phyloP scores from a whole-genome alignment of 192 early-diverging fungal species.

The Coemansia sp. region DNA sequence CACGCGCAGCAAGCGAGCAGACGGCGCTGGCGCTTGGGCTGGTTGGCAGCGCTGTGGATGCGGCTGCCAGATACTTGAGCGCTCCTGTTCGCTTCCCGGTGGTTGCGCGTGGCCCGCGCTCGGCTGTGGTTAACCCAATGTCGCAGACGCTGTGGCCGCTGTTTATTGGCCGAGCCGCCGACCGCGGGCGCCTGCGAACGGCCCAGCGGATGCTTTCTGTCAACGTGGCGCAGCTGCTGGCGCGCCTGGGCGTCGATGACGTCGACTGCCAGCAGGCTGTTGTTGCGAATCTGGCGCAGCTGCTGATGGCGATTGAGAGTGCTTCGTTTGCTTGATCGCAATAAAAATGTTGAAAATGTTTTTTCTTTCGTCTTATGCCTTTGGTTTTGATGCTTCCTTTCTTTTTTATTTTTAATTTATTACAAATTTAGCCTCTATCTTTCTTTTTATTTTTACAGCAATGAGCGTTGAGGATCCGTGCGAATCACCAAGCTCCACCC shows the following conservation, averaged over 20 bases:
- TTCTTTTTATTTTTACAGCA: background rate
- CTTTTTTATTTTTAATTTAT: background rate
- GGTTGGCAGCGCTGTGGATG: constrained; percentile 23
- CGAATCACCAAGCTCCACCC: background rate
- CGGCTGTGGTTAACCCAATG: constrained; percentile 14
- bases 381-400: background rate
- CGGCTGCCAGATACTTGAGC: constrained; percentile 9
- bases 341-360: background rate
- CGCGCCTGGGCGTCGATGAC: constrained; percentile 13
- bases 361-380: background rate
- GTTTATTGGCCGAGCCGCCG: constrained; percentile 11
- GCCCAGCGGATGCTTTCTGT: constrained; percentile 19
- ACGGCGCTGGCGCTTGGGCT: constrained; percentile 33
- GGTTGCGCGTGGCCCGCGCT: constrained; percentile 22
- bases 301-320: constrained; percentile 38
- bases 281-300: constrained; percentile 22
- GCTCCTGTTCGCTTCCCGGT: constrained; percentile 33
- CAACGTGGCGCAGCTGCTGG: constrained; percentile 35
- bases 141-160: constrained; percentile 27
- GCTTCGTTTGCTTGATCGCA: constrained; percentile 33
- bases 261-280: constrained; percentile 12
- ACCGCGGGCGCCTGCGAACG: constrained; percentile 12
- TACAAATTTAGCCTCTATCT: background rate
- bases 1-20: constrained; percentile 11
- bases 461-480: background rate